These are phyloP conservation scores for Claviceps sp. DNA, from an alignment of 2,329 filamentous ascomycete species.

Conservation along the genomic window DNA sequence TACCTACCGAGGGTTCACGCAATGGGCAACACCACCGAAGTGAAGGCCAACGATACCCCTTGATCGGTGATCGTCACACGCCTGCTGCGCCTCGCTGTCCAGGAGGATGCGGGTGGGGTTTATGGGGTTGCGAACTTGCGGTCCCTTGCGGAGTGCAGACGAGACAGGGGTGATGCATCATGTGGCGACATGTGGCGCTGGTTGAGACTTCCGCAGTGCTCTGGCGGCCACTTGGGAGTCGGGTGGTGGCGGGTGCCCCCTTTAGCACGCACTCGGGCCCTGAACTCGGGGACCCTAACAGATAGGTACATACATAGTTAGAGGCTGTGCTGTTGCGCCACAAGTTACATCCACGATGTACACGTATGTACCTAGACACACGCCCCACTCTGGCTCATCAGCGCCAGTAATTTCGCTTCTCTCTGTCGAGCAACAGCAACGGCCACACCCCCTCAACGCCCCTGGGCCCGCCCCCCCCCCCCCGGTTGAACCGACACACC, in stretches of 20 bases:
- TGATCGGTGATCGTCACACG: not conserved
- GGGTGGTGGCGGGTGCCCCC: too few relatives aligned
- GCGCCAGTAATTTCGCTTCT: slow-evolving; percentile 3
- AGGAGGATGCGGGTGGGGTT: not conserved
- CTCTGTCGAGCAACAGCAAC: not conserved
- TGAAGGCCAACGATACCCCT: not conserved
- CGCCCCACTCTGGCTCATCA: not conserved
- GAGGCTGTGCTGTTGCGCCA: too few relatives aligned
- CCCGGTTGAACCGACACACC: not conserved
- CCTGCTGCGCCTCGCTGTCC: not conserved
- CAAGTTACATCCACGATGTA: too few relatives aligned
- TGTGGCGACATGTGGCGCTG: too few relatives aligned
- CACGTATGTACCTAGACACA: too few relatives aligned
- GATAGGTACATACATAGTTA: too few relatives aligned
- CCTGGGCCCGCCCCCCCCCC: not conserved
- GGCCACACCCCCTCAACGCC: not conserved
- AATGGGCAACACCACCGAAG: not conserved
- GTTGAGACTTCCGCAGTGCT: too few relatives aligned
- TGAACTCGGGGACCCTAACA: too few relatives aligned
- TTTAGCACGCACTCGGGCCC: too few relatives aligned
- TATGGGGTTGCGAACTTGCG: not conserved
- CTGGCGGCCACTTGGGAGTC: too few relatives aligned
- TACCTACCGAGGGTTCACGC: too few relatives aligned
- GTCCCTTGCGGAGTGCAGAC: not conserved
- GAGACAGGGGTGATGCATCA: not conserved